Evolutionary conservation across 1,284 basidiomycete genomes (phyloP).

Genomic region (Boletus sp.): DNA sequence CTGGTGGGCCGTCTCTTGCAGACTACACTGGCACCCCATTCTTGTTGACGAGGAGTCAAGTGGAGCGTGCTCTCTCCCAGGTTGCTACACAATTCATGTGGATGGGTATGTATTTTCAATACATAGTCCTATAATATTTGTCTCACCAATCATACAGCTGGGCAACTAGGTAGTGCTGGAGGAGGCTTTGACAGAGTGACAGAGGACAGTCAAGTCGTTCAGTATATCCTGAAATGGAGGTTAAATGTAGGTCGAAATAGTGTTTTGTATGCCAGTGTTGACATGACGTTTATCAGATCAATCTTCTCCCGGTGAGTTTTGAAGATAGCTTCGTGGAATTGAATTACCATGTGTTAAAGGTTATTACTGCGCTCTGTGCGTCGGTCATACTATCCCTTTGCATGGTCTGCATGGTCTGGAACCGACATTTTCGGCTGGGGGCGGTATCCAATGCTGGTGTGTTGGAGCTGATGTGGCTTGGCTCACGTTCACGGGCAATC

Average conservation of each 20-base stretch:
- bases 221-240: background rate
- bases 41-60: background rate
- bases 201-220: background rate
- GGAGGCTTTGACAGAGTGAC: slow-evolving; percentile 3
- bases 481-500: background rate
- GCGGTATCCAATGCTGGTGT: background rate
- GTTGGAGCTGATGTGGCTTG: background rate
- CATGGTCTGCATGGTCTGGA: background rate
- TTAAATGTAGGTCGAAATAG: background rate
- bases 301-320: slow-evolving; percentile 1
- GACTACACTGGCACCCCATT: background rate
- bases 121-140: background rate
- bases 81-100: background rate
- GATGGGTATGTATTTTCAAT: background rate
- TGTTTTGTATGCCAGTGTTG: background rate
- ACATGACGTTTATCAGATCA: background rate
- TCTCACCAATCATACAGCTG: background rate
- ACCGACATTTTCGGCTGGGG: background rate
- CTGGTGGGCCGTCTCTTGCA: background rate
- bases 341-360: background rate
- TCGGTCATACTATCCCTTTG: background rate
- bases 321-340: background rate
- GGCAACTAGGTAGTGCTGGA: background rate
- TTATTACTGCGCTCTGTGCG: background rate
- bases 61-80: background rate